Base-by-base conservation (phyloP, 2,329 filamentous ascomycete species). In the Talaromyces sp. region DNA sequence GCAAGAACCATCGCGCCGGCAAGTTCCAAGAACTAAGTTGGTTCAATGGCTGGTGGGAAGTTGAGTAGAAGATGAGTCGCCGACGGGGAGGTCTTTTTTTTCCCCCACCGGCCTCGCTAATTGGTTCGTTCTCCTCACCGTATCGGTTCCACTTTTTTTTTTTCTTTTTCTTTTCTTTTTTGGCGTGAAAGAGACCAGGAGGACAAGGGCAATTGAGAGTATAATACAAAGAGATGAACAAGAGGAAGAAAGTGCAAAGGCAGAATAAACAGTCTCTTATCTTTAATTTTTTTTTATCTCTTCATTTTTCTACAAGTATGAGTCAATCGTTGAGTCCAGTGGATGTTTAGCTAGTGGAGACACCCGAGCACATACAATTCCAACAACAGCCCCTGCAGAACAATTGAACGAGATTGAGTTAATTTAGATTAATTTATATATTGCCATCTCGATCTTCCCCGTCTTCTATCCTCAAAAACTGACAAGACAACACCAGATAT, bases 1-100 rank as follows among this genome's bases (percentile, higher is more conserved):
- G 72, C 68, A 65, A 76, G 70, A 73, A 72, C 73, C 74, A 76
- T 76, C 69, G 71, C 70, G 71, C 65, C 60, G 67, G n/a, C 69
- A 68, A 69, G 40, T 60, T 49, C 60, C 49, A 49, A 57, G 47
- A 52, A 49, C 20, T 36, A 40, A 22, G 55, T 22, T 42, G 52
- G 57, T 61, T 63, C 61, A 63, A 62, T 64, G 56, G 61, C 58
- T 51, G 47, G 43, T 56, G 49, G 46, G 56, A 52, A 35, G 36
- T 20, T 48, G 52, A 27, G 54, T 49, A 55, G 61, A 58, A 50
- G 57, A 58, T 65, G 55, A 65, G 56, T 55, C 54, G 42, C 52
- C 60, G 44, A 52, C 46, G 41, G 44, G 53, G 54, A 57, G 54
- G 53, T 62, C 58, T 63, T 65, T 66, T 65, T 64, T 64, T 62